Evolutionary conservation across 1,284 basidiomycete species (phyloP), one percentile per base, ranked within the genome.

Genomic region (Moniliophthora roreri): DNA sequence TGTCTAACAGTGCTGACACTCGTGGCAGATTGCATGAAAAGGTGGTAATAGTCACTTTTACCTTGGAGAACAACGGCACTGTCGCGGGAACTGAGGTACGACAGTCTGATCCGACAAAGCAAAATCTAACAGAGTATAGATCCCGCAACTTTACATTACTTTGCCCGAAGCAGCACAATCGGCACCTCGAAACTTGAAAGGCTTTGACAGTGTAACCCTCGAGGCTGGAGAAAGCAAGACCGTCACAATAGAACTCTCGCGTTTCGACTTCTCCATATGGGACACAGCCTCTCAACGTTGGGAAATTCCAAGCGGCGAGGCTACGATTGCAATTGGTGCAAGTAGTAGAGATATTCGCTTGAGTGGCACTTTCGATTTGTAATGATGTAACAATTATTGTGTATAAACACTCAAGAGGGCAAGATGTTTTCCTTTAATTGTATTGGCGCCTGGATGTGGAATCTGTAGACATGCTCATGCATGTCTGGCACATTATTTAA

Each of bases 91-190:
- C 75, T 50, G 79, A 82, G 68, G 79, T 78, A 58, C 48, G 66
- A 15, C 36, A 10, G 20, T 18, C 15, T 42, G 4, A 39, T 1
- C 32, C 28, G 46, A 45, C 38, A 32, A 20, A 53, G 53, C 28
- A 54, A 13, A 8, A 18, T 52, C 50, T 32, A 41, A 18, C 16
- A 34, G 32, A 18, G 18, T 37, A 34, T 45, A 80, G 78, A 68
- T 79, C 37, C 77, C 78, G 21, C 79, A 82, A 63, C 63, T 81
- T 16, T 81, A 81, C 58, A 65, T 77, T 23, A 65, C 71, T 10
- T 69, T 72, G n/a, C 80, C 80, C 15, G 58, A 70, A 9, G 72
- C 73, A 1, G 66, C 76, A 1, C 66, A 71, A 24, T 68, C 75
- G 11, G 72, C 79, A 2, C 78, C 78, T 0, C 70, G 67, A 47